Base-by-base conservation (phyloP, 208 protist species). In the Leishmania major region DNA sequence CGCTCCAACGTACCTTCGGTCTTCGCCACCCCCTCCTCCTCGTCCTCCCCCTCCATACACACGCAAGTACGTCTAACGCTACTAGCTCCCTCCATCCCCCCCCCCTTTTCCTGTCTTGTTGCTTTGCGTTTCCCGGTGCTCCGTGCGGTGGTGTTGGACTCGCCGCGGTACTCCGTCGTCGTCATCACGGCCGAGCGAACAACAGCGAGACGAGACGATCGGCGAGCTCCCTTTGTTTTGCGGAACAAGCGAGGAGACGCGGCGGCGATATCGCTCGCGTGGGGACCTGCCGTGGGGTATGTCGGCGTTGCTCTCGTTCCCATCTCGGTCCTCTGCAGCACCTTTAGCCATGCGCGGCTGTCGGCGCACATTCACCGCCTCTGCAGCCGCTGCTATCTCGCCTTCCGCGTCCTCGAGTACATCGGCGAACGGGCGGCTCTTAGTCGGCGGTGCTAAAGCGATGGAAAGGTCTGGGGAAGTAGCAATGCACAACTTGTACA, bases 401-500 rank as follows among this genome's bases (percentile, higher is more conserved):
- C 6, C 19, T 45, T 77, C 73, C 28, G 73, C 51, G 28, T 82
- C 79, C 19, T 73, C 79, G 13, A 77, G 53, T 1, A n/a, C 64
- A 13, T 57, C 80, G 31, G 64, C 69, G 17, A 28, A 35, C 25
- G 19, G 10, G 37, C 53, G 25, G 10, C 35, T 4, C 62, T 13
- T 22, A 11, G 77, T 57, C 10, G 59, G 47, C 28, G 72, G 25
- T 45, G 74, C 28, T 10, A 75, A 78, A 22, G 11, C n/a, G 40
- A 35, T 40, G 8, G n/a, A 73, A 7, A 35, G 25, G 17, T 22
- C 73, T 5, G 76, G 35, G 49, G 37, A 43, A 40, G 72, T 75
- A 6, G 79, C 88, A 17, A 81, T 94, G 40, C 89, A 74, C 84
- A 88, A 80, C 62, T 85, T 97, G 55, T 96, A 97, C 80, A 88